These are phyloP conservation scores for Fusarium compactum DNA, from an alignment of 2,329 filamentous ascomycete genomes.

Conservation along the genomic window DNA sequence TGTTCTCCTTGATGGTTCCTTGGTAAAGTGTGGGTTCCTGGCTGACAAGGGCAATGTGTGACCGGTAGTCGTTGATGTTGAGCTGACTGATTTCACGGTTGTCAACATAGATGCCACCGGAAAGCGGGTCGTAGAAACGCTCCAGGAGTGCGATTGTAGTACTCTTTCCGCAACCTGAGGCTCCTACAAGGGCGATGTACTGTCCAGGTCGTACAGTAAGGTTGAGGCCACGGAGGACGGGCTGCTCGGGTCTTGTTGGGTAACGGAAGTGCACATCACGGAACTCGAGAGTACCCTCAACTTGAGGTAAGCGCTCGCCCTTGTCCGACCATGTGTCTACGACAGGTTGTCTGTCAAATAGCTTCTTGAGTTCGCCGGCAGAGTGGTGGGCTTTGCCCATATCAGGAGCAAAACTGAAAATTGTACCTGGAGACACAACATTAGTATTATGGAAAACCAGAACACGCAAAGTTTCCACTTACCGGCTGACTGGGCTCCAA, in stretches of 20 bases:
- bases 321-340: constrained; percentile 86
- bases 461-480: not conserved
- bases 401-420: constrained; percentile 90
- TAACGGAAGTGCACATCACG: constrained; percentile 94
- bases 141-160: constrained; percentile 93
- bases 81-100: constrained; percentile 83
- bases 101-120: constrained; percentile 84
- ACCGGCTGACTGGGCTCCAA: constrained; percentile 85
- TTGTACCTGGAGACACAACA: constrained; percentile 87
- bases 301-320: constrained; percentile 70
- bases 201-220: constrained; percentile 80
- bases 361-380: constrained; percentile 80
- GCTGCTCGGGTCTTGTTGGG: constrained; percentile 88
- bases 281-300: constrained; percentile 88
- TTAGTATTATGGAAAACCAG: not conserved
- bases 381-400: constrained; percentile 94
- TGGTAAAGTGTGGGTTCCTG: constrained; percentile 97
- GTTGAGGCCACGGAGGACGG: constrained; percentile 88
- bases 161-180: constrained; percentile 92
- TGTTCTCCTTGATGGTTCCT: constrained; percentile 90
- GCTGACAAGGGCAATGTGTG: constrained; percentile 85
- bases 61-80: constrained; percentile 88
- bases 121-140: constrained; percentile 91
- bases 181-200: constrained; percentile 91
- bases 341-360: constrained; percentile 84